Evolutionary conservation across 306 rosid species (phyloP).

Genomic region (Betula pendula): DNA sequence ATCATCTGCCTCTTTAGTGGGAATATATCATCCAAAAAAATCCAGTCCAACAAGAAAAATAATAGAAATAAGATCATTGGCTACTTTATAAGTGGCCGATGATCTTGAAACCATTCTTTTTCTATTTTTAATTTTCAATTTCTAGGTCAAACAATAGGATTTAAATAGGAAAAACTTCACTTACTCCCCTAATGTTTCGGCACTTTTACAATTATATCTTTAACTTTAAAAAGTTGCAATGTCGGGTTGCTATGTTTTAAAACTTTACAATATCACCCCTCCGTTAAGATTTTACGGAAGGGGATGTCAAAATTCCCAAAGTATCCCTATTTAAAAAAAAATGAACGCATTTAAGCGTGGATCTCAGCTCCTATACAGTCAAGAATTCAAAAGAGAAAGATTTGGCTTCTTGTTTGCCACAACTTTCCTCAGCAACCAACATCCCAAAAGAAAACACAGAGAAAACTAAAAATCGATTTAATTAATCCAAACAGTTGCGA

Average conservation of each 20-base stretch:
- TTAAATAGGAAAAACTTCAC: too few species aligned
- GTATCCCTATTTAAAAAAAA: too few species aligned
- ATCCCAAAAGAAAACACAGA: background rate
- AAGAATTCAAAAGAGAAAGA: background rate
- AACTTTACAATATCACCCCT: too few species aligned
- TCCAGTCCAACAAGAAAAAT: conserved; percentile 3
- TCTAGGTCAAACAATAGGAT: background rate
- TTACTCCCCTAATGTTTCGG: too few species aligned
- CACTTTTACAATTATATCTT: too few species aligned
- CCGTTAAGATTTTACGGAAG: too few species aligned
- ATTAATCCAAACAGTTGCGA: background rate
- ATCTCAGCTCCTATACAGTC: conserved; percentile 1
- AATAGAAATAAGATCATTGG: background rate
- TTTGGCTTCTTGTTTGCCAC: background rate
- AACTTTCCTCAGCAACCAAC: conserved; percentile 16
- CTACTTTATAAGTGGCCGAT: background rate
- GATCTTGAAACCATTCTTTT: background rate
- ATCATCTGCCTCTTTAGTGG: background rate
- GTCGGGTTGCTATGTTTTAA: too few species aligned
- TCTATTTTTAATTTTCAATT: background rate
- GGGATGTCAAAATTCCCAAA: too few species aligned
- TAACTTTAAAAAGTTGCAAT: too few species aligned
- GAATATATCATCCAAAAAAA: conserved; percentile 3
- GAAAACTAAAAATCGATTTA: background rate
- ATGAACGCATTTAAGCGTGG: too few species aligned